Conservation (phyloP, 2,329 filamentous ascomycete species). For the Cordyceps cicadae region DNA sequence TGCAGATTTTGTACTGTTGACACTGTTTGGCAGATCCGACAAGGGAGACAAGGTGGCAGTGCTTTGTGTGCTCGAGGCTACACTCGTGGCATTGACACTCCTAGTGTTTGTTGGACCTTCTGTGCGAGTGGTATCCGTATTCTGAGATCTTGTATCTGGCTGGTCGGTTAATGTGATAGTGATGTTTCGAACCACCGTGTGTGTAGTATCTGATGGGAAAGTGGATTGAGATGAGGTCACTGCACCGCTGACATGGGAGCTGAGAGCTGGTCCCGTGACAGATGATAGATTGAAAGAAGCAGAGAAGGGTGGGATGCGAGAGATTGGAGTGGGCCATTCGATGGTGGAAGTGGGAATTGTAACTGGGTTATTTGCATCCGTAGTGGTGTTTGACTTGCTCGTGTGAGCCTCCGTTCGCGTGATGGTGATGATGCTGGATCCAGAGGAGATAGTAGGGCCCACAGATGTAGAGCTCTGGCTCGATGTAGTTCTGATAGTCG, state of each 20-base stretch:
- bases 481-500: neutral
- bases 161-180: neutral
- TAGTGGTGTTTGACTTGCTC: neutral
- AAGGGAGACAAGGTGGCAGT: neutral
- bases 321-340: neutral
- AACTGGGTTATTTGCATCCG: neutral
- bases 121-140: neutral
- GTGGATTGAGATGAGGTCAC: neutral
- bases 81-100: neutral
- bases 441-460: neutral
- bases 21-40: neutral
- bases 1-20: neutral
- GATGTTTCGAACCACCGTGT: constrained; percentile 4
- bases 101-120: neutral
- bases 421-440: constrained; percentile 1
- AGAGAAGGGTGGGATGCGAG: neutral
- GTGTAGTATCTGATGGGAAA: neutral
- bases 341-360: constrained; percentile 1
- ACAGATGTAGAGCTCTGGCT: neutral
- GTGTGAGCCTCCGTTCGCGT: neutral
- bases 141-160: neutral
- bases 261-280: neutral
- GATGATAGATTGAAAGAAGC: constrained; percentile 1
- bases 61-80: neutral
- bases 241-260: neutral